These are phyloP conservation scores for Echium plantagineum DNA, from an alignment of 257 asterid species.

Conservation along the genomic window DNA sequence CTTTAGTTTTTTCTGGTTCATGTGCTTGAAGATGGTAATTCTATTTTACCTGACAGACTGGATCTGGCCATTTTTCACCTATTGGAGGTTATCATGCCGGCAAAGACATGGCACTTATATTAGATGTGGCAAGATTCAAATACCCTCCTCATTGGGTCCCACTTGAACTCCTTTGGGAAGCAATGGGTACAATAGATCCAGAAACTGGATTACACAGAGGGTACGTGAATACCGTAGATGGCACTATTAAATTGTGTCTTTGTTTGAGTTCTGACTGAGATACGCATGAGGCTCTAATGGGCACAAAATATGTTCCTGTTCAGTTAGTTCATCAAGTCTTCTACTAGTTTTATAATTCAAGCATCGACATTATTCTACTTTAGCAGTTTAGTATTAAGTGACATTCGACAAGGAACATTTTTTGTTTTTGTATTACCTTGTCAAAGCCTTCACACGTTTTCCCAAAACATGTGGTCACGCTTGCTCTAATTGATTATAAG, in stretches of 20 bases:
- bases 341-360: no score
- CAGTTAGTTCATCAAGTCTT: no score
- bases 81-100: constrained; percentile 97
- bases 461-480: no score
- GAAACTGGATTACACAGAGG: constrained; percentile 85
- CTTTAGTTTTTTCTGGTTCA: not conserved
- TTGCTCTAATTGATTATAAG: no score
- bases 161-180: constrained; percentile 90
- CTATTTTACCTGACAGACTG: constrained; percentile 49
- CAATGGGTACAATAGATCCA: constrained; percentile 89
- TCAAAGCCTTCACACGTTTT: no score
- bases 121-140: constrained; percentile 97
- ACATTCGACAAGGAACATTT: no score
- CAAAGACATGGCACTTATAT: constrained; percentile 93
- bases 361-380: no score
- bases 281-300: no score
- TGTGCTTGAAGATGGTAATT: not conserved
- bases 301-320: no score
- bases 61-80: constrained; percentile 97
- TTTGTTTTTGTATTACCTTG: no score
- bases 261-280: no score
- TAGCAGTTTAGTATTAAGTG: no score
- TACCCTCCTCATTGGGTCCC: constrained; percentile 99
- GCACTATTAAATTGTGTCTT: not conserved
- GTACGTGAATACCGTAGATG: constrained; percentile 20